These are phyloP conservation scores for Spiromastix sp. DNA, from an alignment of 2,329 filamentous ascomycete genomes.

Conservation along the genomic window DNA sequence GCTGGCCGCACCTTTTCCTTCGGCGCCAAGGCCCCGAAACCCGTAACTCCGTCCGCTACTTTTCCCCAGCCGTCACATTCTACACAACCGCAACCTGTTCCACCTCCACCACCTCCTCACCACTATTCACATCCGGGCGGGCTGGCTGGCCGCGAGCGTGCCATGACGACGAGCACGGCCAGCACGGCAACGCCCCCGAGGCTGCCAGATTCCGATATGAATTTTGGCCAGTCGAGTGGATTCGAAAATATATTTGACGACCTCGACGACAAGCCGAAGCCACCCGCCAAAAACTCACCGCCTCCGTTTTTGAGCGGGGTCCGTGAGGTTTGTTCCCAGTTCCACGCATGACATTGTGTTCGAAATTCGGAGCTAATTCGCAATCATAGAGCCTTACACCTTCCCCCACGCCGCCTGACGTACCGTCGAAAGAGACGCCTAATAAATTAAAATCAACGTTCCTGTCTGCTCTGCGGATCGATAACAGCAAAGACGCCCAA, in stretches of 20 bases:
- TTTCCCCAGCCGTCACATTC: conserved; percentile 13
- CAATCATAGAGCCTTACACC: conserved; percentile 5
- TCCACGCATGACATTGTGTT: no score
- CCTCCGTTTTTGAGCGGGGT: conserved; percentile 13
- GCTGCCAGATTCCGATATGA: conserved; percentile 35
- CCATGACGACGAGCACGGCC: conserved; percentile 42
- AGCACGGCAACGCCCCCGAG: conserved; percentile 43
- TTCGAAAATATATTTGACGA: conserved; percentile 45
- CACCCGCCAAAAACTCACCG: no score
- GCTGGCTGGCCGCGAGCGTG: conserved; percentile 30
- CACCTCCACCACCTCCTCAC: no score
- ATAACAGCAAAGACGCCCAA: conserved; percentile 32
- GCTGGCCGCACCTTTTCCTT: conserved; percentile 46
- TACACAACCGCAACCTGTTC: conserved; percentile 13
- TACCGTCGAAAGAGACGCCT: conserved; percentile 11
- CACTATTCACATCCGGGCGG: conserved; percentile 4
- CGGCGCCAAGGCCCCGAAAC: conserved; percentile 32
- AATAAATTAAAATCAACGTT: conserved; percentile 17
- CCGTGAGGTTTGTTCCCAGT: conserved; percentile 12
- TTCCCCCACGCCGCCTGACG: conserved; percentile 15
- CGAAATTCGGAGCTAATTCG: background rate
- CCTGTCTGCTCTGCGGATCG: conserved; percentile 35
- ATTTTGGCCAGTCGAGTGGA: conserved; percentile 30
- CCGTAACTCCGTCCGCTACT: conserved; percentile 15
- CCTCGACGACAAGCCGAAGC: conserved; percentile 27